These are phyloP conservation scores for Elsinoe australis DNA, from an alignment of 2,329 filamentous ascomycete species.

Conservation along the genomic window DNA sequence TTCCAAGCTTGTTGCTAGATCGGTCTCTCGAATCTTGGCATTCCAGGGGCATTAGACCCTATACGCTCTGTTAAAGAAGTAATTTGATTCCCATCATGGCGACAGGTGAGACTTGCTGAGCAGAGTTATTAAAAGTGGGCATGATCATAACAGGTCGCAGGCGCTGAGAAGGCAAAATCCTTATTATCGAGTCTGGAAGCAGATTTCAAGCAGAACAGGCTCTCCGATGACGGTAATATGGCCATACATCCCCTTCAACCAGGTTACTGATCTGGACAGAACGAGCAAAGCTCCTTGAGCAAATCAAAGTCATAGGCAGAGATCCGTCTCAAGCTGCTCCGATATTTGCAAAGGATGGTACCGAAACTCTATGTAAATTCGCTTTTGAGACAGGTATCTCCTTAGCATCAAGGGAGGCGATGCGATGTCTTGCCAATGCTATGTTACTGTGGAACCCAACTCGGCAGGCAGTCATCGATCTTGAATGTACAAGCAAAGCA, in stretches of 20 bases:
- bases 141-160: not conserved
- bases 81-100: not conserved
- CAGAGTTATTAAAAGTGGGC: not conserved
- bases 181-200: conserved; percentile 41
- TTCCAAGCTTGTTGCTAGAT: no score
- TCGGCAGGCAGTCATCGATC: conserved; percentile 64
- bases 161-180: conserved; percentile 5
- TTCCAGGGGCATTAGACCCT: no score
- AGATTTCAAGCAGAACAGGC: conserved; percentile 52
- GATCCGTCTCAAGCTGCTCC: conserved; percentile 64
- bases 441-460: conserved; percentile 62
- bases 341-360: conserved; percentile 78
- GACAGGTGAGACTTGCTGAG: not conserved
- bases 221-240: conserved; percentile 53
- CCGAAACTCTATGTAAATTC: conserved; percentile 63
- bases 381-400: conserved; percentile 60
- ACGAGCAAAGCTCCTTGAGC: conserved; percentile 48
- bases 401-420: conserved; percentile 62
- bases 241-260: no score
- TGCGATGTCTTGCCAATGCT: conserved; percentile 80
- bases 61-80: no score
- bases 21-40: no score
- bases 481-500: conserved; percentile 59
- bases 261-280: conserved; percentile 40
- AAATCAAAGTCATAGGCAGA: conserved; percentile 73